A percentile compares a stretch with the other conserved stretches of the same genome.
Evolutionary conservation across 805 yeast species (phyloP).

Genomic region (Cephaloascus fragrans): DNA sequence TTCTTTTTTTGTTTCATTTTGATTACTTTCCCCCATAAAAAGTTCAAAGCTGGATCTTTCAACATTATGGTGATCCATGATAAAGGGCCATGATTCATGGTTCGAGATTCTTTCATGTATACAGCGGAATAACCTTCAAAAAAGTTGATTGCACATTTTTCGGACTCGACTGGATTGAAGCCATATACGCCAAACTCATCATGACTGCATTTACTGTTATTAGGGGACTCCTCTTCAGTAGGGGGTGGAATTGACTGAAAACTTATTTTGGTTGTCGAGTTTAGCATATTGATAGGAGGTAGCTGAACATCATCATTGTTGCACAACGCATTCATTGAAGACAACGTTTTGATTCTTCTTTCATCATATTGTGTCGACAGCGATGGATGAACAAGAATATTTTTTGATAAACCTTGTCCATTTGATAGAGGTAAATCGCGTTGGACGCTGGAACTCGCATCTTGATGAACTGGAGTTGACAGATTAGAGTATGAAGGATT

Average conservation of each 20-base stretch:
- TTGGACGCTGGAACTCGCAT: too few relatives aligned
- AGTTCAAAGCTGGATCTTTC: slow-evolving; percentile 15
- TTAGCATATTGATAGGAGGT: neutral
- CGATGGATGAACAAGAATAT: too few relatives aligned
- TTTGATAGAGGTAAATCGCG: neutral
- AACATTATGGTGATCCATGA: slow-evolving; percentile 26
- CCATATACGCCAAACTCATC: neutral
- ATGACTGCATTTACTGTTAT: neutral
- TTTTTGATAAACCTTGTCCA: neutral
- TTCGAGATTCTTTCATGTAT: slow-evolving; percentile 17
- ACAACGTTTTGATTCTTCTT: neutral
- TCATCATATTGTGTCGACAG: neutral
- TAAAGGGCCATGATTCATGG: slow-evolving; percentile 26
- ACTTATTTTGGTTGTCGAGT: too few relatives aligned
- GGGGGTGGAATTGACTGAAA: too few relatives aligned
- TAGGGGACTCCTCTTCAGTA: neutral
- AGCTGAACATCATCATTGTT: neutral
- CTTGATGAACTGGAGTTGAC: neutral
- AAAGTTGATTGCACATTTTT: slow-evolving; percentile 15
- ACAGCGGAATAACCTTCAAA: slow-evolving; percentile 22
- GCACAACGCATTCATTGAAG: neutral
- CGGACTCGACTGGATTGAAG: neutral
- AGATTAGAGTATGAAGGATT: neutral
- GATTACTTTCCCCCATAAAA: slow-evolving; percentile 5
- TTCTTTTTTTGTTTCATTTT: neutral